These are phyloP conservation scores for Verbascum thapsus DNA, from an alignment of 257 asterid genomes.

Conservation along the genomic window DNA sequence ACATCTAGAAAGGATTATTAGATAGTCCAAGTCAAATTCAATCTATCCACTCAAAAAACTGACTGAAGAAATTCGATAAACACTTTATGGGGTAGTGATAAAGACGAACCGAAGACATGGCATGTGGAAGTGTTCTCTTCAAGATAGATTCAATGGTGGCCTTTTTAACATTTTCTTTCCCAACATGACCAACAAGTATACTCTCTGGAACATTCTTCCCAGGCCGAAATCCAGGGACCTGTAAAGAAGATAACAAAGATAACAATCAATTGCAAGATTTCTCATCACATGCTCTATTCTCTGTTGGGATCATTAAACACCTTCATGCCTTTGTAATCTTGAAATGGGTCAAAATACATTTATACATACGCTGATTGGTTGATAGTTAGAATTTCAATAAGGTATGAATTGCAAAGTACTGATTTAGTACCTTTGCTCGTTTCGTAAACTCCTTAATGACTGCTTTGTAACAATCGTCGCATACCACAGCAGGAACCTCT, in stretches of 20 bases:
- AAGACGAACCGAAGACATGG: constrained; percentile 75
- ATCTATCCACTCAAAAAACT: constrained; percentile 18
- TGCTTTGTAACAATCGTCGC: constrained; percentile 74
- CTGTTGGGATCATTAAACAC: background rate
- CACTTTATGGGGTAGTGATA: background rate
- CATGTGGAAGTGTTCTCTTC: constrained; percentile 98
- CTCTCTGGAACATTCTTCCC: constrained; percentile 88
- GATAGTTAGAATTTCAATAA: constrained; percentile 9
- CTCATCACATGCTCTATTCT: no score
- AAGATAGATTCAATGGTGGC: constrained; percentile 84
- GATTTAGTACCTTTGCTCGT: constrained; percentile 60
- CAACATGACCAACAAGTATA: constrained; percentile 64
- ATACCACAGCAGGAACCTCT: constrained; percentile 81
- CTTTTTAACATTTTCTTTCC: constrained; percentile 65
- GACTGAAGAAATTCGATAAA: background rate
- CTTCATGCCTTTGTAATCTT: background rate
- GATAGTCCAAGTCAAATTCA: constrained; percentile 2
- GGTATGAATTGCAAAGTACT: background rate
- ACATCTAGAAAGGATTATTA: background rate
- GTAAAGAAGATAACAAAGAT: constrained; percentile 26
- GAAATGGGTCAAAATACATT: background rate
- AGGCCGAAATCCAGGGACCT: constrained; percentile 99
- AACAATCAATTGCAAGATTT: constrained; percentile 1
- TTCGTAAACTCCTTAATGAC: constrained; percentile 69
- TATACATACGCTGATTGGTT: no score